Conservation (phyloP, 129 eudicot species). For the carrot (Daucus carota) region DNA sequence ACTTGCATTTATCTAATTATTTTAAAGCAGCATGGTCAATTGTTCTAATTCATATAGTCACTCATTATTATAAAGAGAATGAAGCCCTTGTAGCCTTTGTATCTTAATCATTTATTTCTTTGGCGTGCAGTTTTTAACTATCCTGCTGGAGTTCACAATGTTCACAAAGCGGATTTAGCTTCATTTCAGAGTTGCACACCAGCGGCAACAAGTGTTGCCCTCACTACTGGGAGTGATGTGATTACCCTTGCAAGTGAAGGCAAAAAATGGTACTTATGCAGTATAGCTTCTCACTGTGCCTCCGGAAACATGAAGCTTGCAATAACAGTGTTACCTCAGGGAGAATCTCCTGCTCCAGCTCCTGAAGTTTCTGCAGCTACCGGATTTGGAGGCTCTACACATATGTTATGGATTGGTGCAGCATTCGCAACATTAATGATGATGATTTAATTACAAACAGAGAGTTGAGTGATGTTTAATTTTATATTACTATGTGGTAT, state of each 20-base stretch:
- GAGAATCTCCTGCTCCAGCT: background rate
- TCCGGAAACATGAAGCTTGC: conserved; percentile 22
- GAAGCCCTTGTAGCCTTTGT: background rate
- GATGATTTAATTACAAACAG: background rate
- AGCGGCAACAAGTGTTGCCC: background rate
- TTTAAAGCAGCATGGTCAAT: background rate
- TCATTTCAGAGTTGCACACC: conserved; percentile 17
- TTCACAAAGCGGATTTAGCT: conserved; percentile 14
- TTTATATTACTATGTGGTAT: too few relatives aligned
- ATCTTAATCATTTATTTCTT: background rate
- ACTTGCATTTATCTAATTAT: background rate
- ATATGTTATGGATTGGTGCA: conserved; percentile 2
- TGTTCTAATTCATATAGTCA: background rate
- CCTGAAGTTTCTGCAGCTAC: conserved; percentile 2
- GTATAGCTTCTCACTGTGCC: conserved; percentile 17
- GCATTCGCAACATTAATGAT: background rate
- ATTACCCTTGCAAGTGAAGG: conserved; percentile 22
- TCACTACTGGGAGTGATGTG: conserved; percentile 19
- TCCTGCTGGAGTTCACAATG: conserved; percentile 18
- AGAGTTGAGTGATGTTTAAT: too few relatives aligned
- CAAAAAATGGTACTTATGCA: conserved; percentile 31
- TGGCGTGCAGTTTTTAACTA: conserved; percentile 23
- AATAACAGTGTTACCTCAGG: conserved; percentile 13
- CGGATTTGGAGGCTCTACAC: conserved; percentile 7
- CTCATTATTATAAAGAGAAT: background rate